Evolutionary conservation across 2,329 filamentous ascomycete genomes (phyloP).

Genomic region (Cladosporium sphaerospermum): DNA sequence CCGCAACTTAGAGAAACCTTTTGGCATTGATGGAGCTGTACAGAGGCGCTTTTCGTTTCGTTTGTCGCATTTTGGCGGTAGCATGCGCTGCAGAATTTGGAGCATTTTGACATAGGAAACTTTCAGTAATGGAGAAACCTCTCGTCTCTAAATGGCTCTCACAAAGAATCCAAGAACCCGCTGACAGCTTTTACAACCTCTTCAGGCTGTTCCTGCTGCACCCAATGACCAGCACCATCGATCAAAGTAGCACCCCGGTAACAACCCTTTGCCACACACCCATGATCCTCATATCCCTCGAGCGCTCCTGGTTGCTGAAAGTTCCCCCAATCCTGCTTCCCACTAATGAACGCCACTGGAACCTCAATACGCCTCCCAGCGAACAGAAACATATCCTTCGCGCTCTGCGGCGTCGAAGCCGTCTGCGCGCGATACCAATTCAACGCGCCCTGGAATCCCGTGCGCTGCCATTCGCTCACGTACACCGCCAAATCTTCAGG

Average conservation of each 20-base stretch:
- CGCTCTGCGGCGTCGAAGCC: slow-evolving; percentile 35
- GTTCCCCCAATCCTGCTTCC: slow-evolving; percentile 60
- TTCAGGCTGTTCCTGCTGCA: slow-evolving; percentile 59
- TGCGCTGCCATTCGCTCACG: slow-evolving; percentile 53
- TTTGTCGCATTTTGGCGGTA: too few species aligned
- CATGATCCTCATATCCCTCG: slow-evolving; percentile 46
- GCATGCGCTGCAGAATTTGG: too few species aligned
- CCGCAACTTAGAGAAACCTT: not conserved
- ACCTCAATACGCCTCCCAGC: slow-evolving; percentile 56
- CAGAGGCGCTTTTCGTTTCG: too few species aligned
- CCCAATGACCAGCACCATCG: slow-evolving; percentile 62
- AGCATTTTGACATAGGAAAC: too few species aligned
- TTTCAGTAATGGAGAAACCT: too few species aligned
- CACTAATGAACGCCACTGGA: slow-evolving; percentile 56
- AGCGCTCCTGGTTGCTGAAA: slow-evolving; percentile 61
- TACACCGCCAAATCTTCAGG: slow-evolving; percentile 56
- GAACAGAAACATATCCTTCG: slow-evolving; percentile 52
- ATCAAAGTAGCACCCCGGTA: slow-evolving; percentile 51
- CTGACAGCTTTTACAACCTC: slow-evolving; percentile 45
- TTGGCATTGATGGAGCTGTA: not conserved
- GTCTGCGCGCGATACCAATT: slow-evolving; percentile 63
- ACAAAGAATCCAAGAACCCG: slow-evolving; percentile 33
- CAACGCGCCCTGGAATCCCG: slow-evolving; percentile 58
- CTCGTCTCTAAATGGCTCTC: not conserved
- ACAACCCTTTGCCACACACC: slow-evolving; percentile 36